A percentile compares a stretch with the other conserved stretches of the same genome.
phyloP scores from a whole-genome alignment of 176 grass and related monocot genomes.

The Tillandsia leiboldiana region DNA sequence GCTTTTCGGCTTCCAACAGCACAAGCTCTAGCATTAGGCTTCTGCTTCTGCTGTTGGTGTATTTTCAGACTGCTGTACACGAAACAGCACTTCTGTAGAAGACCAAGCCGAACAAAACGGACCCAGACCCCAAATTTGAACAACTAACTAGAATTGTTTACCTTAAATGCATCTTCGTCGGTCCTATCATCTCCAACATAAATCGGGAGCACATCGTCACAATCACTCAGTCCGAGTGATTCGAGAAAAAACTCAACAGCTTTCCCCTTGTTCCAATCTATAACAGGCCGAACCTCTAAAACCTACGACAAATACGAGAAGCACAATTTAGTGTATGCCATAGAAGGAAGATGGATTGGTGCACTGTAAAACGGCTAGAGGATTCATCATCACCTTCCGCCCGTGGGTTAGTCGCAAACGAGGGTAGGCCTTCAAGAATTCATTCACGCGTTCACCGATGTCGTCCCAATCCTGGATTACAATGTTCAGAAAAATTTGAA shows the following conservation, averaged over 20 bases:
- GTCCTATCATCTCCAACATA: slow-evolving; percentile 49
- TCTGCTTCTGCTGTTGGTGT: no score
- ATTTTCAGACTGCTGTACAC: no score
- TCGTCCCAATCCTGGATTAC: slow-evolving; percentile 29
- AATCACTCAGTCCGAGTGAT: slow-evolving; percentile 32
- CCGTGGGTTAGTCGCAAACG: slow-evolving; percentile 34
- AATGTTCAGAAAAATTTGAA: not conserved
- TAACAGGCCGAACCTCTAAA: slow-evolving; percentile 47
- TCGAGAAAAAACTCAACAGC: slow-evolving; percentile 54
- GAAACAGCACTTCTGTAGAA: no score
- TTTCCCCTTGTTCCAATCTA: slow-evolving; percentile 60
- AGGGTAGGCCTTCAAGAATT: slow-evolving; percentile 30
- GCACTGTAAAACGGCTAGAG: not conserved
- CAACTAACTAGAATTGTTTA: not conserved
- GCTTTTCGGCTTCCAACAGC: no score
- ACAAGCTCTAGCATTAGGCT: no score
- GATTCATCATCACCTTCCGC: slow-evolving; percentile 28
- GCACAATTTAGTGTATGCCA: not conserved
- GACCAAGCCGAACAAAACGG: no score
- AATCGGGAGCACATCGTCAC: slow-evolving; percentile 35
- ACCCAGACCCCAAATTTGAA: no score
- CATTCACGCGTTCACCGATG: slow-evolving; percentile 22
- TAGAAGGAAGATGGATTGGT: not conserved
- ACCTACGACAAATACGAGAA: slow-evolving; percentile 14
- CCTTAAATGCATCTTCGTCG: slow-evolving; percentile 58